Percentiles rank a stretch among this genome's conserved stretches.
phyloP scores from a whole-genome alignment of 202 grass and related monocot genomes.

The Elaeis oleifera region DNA sequence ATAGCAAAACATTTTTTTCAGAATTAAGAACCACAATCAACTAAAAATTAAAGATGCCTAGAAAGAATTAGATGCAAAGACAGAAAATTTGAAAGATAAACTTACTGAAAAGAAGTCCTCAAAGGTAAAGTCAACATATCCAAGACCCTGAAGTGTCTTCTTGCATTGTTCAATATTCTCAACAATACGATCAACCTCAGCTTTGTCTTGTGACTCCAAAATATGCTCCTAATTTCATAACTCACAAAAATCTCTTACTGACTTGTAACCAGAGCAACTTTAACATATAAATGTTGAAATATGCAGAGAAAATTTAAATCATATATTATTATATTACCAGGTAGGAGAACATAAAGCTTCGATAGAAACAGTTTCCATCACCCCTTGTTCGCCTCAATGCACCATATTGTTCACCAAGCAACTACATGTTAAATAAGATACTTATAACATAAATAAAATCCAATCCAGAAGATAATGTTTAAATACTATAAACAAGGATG shows the following conservation, averaged over 20 bases:
- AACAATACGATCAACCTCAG: background rate
- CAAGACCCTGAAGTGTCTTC: background rate
- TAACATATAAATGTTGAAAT: background rate
- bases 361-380: constrained; percentile 29
- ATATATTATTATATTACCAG: constrained; percentile 11
- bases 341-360: constrained; percentile 24
- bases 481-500: no score
- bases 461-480: background rate
- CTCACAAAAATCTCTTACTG: background rate
- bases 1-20: no score
- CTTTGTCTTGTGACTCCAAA: constrained; percentile 6
- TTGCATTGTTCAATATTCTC: constrained; percentile 4
- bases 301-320: background rate
- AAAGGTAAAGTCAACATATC: no score
- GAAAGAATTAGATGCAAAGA: no score
- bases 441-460: background rate
- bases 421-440: background rate
- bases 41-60: no score
- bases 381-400: constrained; percentile 9
- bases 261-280: no score
- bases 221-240: constrained; percentile 19
- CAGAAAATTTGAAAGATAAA: no score
- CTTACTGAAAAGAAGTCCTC: no score
- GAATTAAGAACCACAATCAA: no score
- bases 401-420: constrained; percentile 9